phyloP scores from a whole-genome alignment of 768 basidiomycete genomes.

The Lepiota brunneoincarnata region DNA sequence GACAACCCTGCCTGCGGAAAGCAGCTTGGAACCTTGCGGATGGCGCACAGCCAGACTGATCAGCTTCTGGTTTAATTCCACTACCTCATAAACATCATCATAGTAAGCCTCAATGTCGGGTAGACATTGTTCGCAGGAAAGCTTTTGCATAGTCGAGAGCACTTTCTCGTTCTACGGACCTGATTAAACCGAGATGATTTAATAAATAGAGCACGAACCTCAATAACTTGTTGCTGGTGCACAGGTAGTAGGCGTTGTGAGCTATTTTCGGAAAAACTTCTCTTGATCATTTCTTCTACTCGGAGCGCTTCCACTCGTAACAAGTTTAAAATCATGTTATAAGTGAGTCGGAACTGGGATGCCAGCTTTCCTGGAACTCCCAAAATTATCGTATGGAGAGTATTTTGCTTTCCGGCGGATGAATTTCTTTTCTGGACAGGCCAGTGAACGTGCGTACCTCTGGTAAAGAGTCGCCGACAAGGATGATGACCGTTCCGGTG shows the following conservation, averaged over 20 bases:
- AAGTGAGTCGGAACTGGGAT: conserved; percentile 96
- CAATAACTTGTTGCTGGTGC: conserved; percentile 82
- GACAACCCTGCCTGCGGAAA: conserved; percentile 77
- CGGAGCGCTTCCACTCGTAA: conserved; percentile 92
- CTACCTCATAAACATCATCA: conserved; percentile 61
- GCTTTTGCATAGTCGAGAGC: conserved; percentile 57
- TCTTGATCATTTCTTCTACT: conserved; percentile 99
- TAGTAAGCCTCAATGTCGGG: conserved; percentile 77
- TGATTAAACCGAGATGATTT: conserved; percentile 8
- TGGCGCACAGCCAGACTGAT: conserved; percentile 57
- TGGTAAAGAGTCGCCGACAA: conserved; percentile 79
- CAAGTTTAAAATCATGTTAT: conserved; percentile 98
- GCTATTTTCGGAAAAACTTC: conserved; percentile 97
- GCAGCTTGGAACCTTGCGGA: conserved; percentile 63
- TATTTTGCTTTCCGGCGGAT: conserved; percentile 55
- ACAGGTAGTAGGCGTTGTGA: conserved; percentile 91
- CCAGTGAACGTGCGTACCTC: conserved; percentile 50
- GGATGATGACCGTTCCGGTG: conserved; percentile 94
- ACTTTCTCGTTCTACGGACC: conserved; percentile 63
- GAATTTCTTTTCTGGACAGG: neutral
- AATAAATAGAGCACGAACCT: conserved; percentile 49
- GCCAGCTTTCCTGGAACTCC: conserved; percentile 90
- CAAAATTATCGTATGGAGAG: conserved; percentile 85
- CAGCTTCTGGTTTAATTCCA: conserved; percentile 60
- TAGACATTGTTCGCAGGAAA: conserved; percentile 68